A percentile compares a stretch with the other conserved stretches of the same genome.
These are phyloP conservation scores for Acacia concinna DNA, from an alignment of 331 rosid genomes.

Conservation along the genomic window DNA sequence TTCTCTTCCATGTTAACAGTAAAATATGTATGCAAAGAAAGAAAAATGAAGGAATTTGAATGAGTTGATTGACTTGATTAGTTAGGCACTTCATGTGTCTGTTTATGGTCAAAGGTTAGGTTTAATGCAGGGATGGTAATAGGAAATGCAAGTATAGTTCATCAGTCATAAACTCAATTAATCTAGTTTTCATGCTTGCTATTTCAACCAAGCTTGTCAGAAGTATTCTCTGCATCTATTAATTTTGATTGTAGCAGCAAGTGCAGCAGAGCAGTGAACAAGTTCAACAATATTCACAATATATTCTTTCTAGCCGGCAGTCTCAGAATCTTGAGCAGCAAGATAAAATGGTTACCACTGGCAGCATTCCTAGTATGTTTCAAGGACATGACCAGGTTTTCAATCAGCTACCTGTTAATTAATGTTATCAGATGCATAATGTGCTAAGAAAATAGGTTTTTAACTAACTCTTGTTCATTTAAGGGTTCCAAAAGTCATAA, in stretches of 20 bases:
- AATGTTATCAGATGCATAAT: conserved; percentile 6
- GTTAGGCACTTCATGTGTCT: not conserved
- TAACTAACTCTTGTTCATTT: conserved; percentile 14
- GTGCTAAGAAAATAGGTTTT: not conserved
- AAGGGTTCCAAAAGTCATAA: conserved; percentile 54
- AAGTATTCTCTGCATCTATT: conserved; percentile 20
- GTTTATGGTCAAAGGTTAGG: not conserved
- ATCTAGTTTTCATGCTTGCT: not conserved
- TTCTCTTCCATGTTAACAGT: not conserved
- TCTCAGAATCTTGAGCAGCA: conserved; percentile 52
- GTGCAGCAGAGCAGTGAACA: conserved; percentile 43
- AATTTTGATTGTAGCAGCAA: conserved; percentile 45
- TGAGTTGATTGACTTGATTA: not conserved
- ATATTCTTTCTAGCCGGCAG: conserved; percentile 47
- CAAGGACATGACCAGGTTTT: conserved; percentile 69
- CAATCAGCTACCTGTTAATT: conserved; percentile 18
- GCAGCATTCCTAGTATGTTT: conserved; percentile 42
- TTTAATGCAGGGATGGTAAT: not conserved
- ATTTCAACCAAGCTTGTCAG: not conserved
- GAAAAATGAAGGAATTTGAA: not conserved
- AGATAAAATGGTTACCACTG: conserved; percentile 45
- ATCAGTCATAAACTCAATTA: not conserved
- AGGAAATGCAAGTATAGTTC: not conserved
- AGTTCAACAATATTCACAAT: conserved; percentile 43
- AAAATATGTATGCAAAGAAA: not conserved